Evolutionary conservation across 2,329 filamentous ascomycete genomes (phyloP).

Genomic region (Mycocentrospora acerina): DNA sequence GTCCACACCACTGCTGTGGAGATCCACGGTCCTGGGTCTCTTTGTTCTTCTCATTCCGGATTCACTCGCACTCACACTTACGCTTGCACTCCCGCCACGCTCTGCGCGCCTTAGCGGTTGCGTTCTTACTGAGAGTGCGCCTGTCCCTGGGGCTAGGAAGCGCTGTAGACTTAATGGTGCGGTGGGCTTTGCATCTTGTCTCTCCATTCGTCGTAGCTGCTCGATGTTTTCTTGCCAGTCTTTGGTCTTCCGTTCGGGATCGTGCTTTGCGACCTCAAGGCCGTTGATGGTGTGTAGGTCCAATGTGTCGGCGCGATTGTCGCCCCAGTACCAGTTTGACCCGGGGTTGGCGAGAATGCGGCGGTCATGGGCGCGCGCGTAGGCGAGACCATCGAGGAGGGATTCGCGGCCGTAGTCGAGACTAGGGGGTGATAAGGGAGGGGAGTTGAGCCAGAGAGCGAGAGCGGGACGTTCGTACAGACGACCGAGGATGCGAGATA

Average conservation of each 20-base stretch:
- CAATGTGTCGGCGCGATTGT: slow-evolving; percentile 57
- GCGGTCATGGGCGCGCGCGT: slow-evolving; percentile 48
- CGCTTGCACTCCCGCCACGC: background rate
- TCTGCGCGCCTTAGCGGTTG: background rate
- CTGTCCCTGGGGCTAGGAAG: slow-evolving; percentile 22
- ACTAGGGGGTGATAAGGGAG: slow-evolving; percentile 3
- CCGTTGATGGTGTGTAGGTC: slow-evolving; percentile 58
- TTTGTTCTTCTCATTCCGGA: slow-evolving; percentile 16
- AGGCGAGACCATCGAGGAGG: slow-evolving; percentile 50
- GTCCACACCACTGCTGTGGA: slow-evolving; percentile 10
- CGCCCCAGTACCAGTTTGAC: slow-evolving; percentile 59
- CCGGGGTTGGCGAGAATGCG: slow-evolving; percentile 46
- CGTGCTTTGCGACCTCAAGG: slow-evolving; percentile 51
- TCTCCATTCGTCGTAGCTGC: slow-evolving; percentile 41
- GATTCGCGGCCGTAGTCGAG: slow-evolving; percentile 51
- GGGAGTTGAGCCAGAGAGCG: slow-evolving; percentile 46
- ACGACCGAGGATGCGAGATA: slow-evolving; percentile 56
- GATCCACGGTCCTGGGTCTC: no score
- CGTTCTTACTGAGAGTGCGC: slow-evolving; percentile 6
- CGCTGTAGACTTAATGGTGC: slow-evolving; percentile 5
- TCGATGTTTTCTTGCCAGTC: slow-evolving; percentile 51
- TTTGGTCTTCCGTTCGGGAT: slow-evolving; percentile 48
- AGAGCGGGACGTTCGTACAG: slow-evolving; percentile 56
- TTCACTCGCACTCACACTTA: no score
- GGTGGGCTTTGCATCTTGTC: slow-evolving; percentile 1